Percentiles rank a stretch among this genome's conserved stretches.
phyloP scores from a whole-genome alignment of 805 yeast species.

The Spathaspora hagerdaliae region DNA sequence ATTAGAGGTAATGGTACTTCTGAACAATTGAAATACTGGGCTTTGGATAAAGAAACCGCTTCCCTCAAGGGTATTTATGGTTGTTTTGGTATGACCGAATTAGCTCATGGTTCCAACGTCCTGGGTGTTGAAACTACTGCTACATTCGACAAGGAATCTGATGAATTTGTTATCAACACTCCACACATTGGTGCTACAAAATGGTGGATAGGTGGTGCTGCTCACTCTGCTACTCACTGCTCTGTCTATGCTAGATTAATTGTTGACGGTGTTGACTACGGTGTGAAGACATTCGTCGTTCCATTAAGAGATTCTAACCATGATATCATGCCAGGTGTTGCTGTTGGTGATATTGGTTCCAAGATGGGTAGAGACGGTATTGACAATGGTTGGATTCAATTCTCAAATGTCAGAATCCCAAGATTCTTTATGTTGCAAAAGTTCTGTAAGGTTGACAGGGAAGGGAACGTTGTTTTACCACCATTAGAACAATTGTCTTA shows the following conservation, averaged over 20 bases:
- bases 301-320: constrained; percentile 43
- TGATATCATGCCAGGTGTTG: constrained; percentile 40
- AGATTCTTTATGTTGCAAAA: constrained; percentile 45
- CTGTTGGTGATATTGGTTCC: constrained; percentile 45
- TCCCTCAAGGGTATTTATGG: constrained; percentile 56
- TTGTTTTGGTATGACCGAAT: constrained; percentile 64
- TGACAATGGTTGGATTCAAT: constrained; percentile 49
- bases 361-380: constrained; percentile 49
- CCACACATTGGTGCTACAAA: constrained; percentile 48
- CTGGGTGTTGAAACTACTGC: constrained; percentile 56
- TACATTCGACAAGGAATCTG: constrained; percentile 36
- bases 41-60: constrained; percentile 60
- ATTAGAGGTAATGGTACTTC: constrained; percentile 84
- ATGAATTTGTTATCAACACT: constrained; percentile 41
- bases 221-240: constrained; percentile 43
- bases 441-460: constrained; percentile 36
- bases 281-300: constrained; percentile 44
- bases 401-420: constrained; percentile 40
- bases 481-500: constrained; percentile 44
- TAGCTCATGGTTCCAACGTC: constrained; percentile 61
- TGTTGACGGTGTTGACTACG: constrained; percentile 42
- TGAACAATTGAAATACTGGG: constrained; percentile 83
- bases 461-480: constrained; percentile 38
- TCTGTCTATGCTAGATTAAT: constrained; percentile 39
- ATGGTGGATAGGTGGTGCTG: constrained; percentile 52